Evolutionary conservation across 768 basidiomycete species (phyloP), one percentile per base, ranked within the genome.

Genomic region (Termitomyces sp.): DNA sequence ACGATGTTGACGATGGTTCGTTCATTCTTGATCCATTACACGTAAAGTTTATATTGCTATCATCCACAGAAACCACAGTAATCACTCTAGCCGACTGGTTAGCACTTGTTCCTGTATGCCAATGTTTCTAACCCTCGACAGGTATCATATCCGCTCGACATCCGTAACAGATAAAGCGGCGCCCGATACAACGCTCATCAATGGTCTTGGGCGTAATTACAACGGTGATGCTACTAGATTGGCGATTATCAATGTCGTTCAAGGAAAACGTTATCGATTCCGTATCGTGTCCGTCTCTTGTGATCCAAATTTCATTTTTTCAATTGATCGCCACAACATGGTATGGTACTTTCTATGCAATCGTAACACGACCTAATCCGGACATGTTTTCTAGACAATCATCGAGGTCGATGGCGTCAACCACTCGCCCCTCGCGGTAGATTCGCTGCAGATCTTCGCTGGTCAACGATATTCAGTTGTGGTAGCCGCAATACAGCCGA

Each of bases 271-370:
- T 9, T 76, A 75, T 54, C 69, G 73, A 21, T 63, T 72, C 54
- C 69, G 75, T 10, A 52, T 75, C 10, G 58, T 74, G 39, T 67
- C 66, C 34, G 59, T 69, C 44, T 66, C 68, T 21, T 73, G 69
- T 61, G 66, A 65, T 55, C 62, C 68, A 8, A 66, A 64, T 35
- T 79, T 70, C 60, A 66, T 65, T 39, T 79, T 81, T 62, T 67
- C 73, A 2, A 73, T 81, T 32, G 76, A 79, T 58, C 69, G 70
- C n/a, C 79, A 81, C 56, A 64, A 65, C 7, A 63, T 82, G 71
- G 74, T 44, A 21, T 5, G 53, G 5, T 14, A 25, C n/a, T 25
- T 5, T 9, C 9, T 1, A 5, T 21, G 2, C 2, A 1, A 17
- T 37, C 25, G 16, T 8, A n/a, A 6, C 17, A 17, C 10, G 19